phyloP scores from a whole-genome alignment of 768 basidiomycete species.

The Suillus decipiens region DNA sequence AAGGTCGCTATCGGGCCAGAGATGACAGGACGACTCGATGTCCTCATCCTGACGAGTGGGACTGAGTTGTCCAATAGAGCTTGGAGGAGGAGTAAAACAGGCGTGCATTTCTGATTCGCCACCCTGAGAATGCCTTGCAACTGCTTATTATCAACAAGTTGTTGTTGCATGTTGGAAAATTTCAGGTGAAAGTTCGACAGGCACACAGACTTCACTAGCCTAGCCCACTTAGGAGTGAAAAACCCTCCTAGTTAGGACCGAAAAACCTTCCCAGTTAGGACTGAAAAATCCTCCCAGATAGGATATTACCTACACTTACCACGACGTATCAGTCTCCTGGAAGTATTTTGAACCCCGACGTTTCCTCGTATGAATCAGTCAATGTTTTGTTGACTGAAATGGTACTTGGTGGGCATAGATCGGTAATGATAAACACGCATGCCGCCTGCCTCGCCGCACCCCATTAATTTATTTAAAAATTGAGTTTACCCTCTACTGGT shows the following conservation, averaged over 20 bases:
- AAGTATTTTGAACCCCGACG: too few species aligned
- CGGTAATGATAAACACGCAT: too few species aligned
- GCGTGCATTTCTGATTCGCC: background rate
- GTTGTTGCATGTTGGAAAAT: background rate
- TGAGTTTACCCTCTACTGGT: too few species aligned
- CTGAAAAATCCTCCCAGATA: background rate
- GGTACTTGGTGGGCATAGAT: too few species aligned
- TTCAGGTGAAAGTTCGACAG: rapidly evolving
- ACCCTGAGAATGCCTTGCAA: background rate
- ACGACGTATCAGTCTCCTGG: background rate
- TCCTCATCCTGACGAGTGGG: background rate
- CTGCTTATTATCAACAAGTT: background rate
- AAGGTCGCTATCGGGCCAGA: background rate
- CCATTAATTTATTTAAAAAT: too few species aligned
- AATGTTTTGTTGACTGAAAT: too few species aligned
- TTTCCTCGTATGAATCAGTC: too few species aligned
- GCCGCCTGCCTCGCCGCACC: too few species aligned
- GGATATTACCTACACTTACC: background rate
- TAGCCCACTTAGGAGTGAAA: background rate
- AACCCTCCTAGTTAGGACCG: too few species aligned
- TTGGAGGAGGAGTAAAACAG: background rate
- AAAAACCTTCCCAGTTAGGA: too few species aligned
- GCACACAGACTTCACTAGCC: background rate
- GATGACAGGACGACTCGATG: too few species aligned
- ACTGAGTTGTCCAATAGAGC: background rate